Conservation (phyloP, 2,329 filamentous ascomycete species). For the Trichoderma pleuroti region DNA sequence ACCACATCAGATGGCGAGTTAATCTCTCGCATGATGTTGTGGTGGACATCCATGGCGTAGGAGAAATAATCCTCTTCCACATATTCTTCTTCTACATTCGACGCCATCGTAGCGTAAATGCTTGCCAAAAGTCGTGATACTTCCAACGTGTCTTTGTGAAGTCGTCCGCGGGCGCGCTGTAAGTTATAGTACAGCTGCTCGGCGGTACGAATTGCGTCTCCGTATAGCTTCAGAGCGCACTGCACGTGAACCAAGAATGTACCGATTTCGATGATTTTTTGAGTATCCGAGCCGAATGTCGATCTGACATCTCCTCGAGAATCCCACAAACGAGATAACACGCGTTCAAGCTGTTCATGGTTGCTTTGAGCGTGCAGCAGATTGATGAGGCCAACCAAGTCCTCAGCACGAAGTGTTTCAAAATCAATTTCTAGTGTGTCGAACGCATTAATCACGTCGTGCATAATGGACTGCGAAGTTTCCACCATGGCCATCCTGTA, state of each 20-base stretch:
- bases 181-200: conserved; percentile 29
- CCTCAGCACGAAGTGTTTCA: conserved; percentile 40
- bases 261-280: neutral
- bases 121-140: conserved; percentile 27
- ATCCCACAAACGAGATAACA: conserved; percentile 26
- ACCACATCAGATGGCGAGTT: neutral
- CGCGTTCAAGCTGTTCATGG: conserved; percentile 41
- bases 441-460: conserved; percentile 38
- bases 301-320: conserved; percentile 24
- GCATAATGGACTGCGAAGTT: neutral
- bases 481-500: neutral
- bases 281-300: neutral
- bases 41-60: neutral
- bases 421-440: conserved; percentile 42
- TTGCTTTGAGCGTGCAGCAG: conserved; percentile 47
- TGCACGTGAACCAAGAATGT: neutral
- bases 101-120: conserved; percentile 19
- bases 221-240: neutral
- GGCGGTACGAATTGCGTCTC: conserved; percentile 25
- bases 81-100: neutral
- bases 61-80: neutral
- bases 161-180: conserved; percentile 26
- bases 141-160: conserved; percentile 26
- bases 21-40: neutral
- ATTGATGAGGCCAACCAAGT: conserved; percentile 43